A percentile compares a stretch with the other conserved stretches of the same genome.
phyloP scores from a whole-genome alignment of 192 early-diverging fungal genomes.

The Spizellomyces punctatus region DNA sequence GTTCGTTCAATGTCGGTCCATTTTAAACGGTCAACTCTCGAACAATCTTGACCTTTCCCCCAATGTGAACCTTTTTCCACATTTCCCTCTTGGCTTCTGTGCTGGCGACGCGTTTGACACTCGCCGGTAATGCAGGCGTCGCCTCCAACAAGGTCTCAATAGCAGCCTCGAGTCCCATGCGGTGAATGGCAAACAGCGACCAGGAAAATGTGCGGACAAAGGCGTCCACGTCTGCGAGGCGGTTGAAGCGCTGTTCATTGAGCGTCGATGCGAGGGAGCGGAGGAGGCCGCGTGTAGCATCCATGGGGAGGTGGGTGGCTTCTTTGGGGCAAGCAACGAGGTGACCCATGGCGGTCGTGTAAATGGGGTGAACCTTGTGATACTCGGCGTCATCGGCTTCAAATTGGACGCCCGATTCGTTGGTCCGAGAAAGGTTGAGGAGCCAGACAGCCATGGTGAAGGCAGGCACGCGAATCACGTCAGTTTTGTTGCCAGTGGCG shows the following conservation, averaged over 20 bases:
- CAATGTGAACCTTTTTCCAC: not conserved
- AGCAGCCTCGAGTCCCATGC: not conserved
- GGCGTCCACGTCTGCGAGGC: constrained; percentile 4
- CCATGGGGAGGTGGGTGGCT: not conserved
- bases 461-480: constrained; percentile 1
- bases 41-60: not conserved
- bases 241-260: not conserved
- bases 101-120: not conserved
- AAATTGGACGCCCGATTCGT: not conserved
- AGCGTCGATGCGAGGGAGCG: not conserved
- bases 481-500: not conserved
- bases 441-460: constrained; percentile 16
- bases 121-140: not conserved
- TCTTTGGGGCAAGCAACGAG: constrained; percentile 4
- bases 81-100: constrained; percentile 5
- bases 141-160: not conserved
- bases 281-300: not conserved
- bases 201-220: constrained; percentile 10
- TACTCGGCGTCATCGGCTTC: constrained; percentile 20
- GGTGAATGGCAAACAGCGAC: not conserved
- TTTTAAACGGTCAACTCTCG: no score
- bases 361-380: not conserved
- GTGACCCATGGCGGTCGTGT: not conserved
- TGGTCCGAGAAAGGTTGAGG: constrained; percentile 12
- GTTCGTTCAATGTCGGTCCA: no score